phyloP scores from a whole-genome alignment of 306 rosid species.

The Dalbergia oliveri region DNA sequence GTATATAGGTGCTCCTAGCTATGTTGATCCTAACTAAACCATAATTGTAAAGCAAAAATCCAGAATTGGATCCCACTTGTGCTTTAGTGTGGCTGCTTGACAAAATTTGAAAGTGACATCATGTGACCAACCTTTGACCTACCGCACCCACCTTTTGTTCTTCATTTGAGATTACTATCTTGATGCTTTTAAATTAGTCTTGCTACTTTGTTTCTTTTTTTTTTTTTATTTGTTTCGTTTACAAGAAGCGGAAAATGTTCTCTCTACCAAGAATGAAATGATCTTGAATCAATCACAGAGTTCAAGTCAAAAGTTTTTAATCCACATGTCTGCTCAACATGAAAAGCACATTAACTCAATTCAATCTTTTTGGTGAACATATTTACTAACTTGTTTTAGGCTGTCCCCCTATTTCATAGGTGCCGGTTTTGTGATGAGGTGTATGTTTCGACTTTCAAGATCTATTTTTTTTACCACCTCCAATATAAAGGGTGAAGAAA shows the following conservation, averaged over 20 bases:
- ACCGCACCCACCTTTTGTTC: conserved; percentile 42
- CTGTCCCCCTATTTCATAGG: background rate
- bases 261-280: background rate
- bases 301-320: background rate
- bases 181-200: conserved; percentile 7
- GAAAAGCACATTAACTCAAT: background rate
- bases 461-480: background rate
- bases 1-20: no score
- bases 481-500: background rate
- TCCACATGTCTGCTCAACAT: background rate
- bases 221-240: background rate
- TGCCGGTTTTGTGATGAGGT: conserved; percentile 16
- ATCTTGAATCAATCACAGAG: conserved; percentile 2
- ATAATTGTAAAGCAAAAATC: no score
- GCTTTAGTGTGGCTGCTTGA: conserved; percentile 41
- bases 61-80: conserved; percentile 1
- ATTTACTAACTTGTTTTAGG: background rate
- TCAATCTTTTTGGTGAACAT: background rate
- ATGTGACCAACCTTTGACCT: conserved; percentile 53
- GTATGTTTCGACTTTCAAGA: background rate
- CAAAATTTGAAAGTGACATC: conserved; percentile 43
- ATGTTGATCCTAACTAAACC: no score
- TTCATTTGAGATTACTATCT: background rate
- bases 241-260: background rate
- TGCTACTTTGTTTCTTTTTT: background rate